A percentile compares a stretch with the other conserved stretches of the same genome.
Conservation (phyloP, 129 eudicot species). For the Oenanthe sinensis region DNA sequence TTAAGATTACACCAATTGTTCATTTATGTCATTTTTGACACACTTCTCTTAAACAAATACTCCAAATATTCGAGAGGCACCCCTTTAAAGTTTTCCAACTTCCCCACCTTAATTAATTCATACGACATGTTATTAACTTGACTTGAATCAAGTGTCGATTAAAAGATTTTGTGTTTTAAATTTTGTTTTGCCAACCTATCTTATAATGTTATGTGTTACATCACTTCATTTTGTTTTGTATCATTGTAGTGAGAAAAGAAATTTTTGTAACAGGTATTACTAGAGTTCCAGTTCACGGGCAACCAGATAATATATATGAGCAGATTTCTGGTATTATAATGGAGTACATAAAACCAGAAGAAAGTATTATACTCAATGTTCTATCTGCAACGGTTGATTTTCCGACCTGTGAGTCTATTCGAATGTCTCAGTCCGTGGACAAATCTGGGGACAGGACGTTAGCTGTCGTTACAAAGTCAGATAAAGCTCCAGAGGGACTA, state of each 20-base stretch:
- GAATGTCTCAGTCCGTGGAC: slow-evolving; percentile 1
- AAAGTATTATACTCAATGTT: background rate
- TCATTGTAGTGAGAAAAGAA: background rate
- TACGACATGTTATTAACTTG: no score
- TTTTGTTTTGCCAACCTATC: no score
- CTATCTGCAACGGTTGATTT: slow-evolving; percentile 5
- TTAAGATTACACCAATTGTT: no score
- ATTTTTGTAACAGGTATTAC: background rate
- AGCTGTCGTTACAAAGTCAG: background rate
- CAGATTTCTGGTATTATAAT: slow-evolving; percentile 1
- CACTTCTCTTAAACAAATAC: no score
- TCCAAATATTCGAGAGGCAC: no score
- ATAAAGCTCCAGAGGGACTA: background rate
- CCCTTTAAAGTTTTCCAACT: no score
- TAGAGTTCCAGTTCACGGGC: slow-evolving; percentile 5
- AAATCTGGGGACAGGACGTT: background rate
- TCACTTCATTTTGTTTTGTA: no score
- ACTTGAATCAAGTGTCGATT: no score
- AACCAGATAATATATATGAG: slow-evolving; percentile 3
- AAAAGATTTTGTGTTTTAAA: background rate
- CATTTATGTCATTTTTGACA: no score
- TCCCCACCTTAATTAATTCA: no score
- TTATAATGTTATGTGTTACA: background rate
- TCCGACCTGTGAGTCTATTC: slow-evolving; percentile 5
- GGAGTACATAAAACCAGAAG: slow-evolving; percentile 3